Evolutionary conservation across 768 basidiomycete species (phyloP).

Genomic region (Pholiota microspora): DNA sequence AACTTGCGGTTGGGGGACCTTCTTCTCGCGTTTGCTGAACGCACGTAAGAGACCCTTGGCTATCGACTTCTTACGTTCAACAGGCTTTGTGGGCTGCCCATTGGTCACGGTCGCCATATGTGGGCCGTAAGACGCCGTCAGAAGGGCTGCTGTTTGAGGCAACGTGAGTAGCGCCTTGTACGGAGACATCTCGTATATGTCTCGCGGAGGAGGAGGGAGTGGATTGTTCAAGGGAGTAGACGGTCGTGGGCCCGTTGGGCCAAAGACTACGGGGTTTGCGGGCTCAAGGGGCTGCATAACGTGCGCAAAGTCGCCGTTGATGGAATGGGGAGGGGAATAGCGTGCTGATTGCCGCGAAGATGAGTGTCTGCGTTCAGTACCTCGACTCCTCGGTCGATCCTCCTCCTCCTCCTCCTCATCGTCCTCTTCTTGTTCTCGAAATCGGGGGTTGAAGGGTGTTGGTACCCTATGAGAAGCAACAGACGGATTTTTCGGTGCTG

Average conservation of each 20-base stretch:
- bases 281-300: constrained; percentile 32
- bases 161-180: constrained; percentile 56
- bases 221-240: constrained; percentile 43
- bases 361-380: background rate
- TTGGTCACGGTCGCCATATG: constrained; percentile 13
- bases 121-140: constrained; percentile 29
- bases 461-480: constrained; percentile 18
- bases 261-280: constrained; percentile 25
- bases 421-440: constrained; percentile 15
- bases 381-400: constrained; percentile 14
- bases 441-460: constrained; percentile 27
- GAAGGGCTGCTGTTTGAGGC: constrained; percentile 41
- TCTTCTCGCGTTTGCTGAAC: constrained; percentile 29
- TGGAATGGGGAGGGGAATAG: constrained; percentile 17
- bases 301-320: constrained; percentile 23
- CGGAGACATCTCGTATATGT: constrained; percentile 57
- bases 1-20: constrained; percentile 17
- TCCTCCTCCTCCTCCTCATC: constrained; percentile 16
- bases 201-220: constrained; percentile 59
- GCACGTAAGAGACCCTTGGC: constrained; percentile 45
- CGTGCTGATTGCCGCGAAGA: constrained; percentile 15
- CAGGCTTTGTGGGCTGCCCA: constrained; percentile 17
- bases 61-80: constrained; percentile 31
- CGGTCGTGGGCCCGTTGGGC: constrained; percentile 25
- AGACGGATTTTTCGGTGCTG: background rate